Evolutionary conservation across 768 basidiomycete genomes (phyloP), one percentile per base, ranked within the genome.

Genomic region (Tricholoma sp.): DNA sequence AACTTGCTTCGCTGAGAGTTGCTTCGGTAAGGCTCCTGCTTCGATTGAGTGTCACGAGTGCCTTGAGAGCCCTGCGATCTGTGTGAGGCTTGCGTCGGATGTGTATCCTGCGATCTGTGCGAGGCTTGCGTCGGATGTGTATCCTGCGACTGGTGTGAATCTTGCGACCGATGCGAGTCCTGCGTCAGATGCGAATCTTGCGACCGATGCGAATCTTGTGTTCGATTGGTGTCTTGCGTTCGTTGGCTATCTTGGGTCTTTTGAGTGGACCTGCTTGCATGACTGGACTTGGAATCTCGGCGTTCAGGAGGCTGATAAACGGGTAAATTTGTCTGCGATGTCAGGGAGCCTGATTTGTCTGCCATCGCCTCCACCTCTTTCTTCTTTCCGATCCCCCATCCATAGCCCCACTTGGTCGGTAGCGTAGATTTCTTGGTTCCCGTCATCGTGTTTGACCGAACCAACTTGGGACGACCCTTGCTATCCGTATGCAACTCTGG

Each of bases 381-480:
- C 59, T 76, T 78, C 72, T 76, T 83, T 45, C 86, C 85, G 37
- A 82, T 52, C 0, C 85, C 85, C 83, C 84, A 85, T 37, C 86
- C 85, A 68, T 86, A 88, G n/a, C 86, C 87, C 79, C 80, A 85
- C 65, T 74, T 83, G 47, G 70, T 71, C 37, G 79, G 71, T 1
- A 67, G 60, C 10, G 72, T 69, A 3, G 79, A 79, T 59, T 79
- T 82, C 69, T 83, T 85, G 19, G 83, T 81, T 29, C 85, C 83
- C 0, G 77, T 77, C 70, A 82, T 79, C 4, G 85, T 80, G 63
- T 78, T 83, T 1, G 76, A 73, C 55, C 83, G 78, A 1, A 69
- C 68, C 19, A 81, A 71, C 61, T 76, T 79, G 21, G 73, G 72
- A 49, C 68, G 72, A 11, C 74, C 76, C 57, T 76, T 74, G 41